phyloP scores from a whole-genome alignment of 1,284 basidiomycete species.

The Acaromyces ingoldii region DNA sequence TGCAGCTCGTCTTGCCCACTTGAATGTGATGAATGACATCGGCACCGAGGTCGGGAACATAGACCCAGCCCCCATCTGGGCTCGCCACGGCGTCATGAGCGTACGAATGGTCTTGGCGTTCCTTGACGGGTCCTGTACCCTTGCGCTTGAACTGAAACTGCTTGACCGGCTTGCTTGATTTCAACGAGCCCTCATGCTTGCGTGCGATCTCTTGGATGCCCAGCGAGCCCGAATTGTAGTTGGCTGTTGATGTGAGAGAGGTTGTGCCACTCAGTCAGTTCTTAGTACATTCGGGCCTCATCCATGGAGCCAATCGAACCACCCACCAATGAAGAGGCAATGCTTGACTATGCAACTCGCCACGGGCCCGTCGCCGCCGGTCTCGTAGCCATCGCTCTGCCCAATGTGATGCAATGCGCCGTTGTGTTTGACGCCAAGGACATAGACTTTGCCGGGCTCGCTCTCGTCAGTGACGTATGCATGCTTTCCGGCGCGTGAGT shows the following conservation, averaged over 20 bases:
- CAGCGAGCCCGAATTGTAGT: slow-evolving; percentile 22
- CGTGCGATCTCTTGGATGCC: slow-evolving; percentile 14
- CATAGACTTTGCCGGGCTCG: not conserved
- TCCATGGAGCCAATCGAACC: not conserved
- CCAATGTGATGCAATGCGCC: not conserved
- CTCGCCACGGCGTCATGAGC: slow-evolving; percentile 30
- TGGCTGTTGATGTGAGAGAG: too few relatives aligned
- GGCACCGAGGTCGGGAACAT: slow-evolving; percentile 33
- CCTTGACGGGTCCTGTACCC: slow-evolving; percentile 25
- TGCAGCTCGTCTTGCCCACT: not conserved
- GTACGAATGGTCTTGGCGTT: slow-evolving; percentile 33
- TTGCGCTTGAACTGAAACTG: slow-evolving; percentile 20
- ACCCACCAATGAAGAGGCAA: slow-evolving; percentile 7
- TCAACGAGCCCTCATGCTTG: not conserved
- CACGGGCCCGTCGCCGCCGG: slow-evolving; percentile 8
- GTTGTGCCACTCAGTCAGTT: not conserved
- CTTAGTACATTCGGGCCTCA: not conserved
- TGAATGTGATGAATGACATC: slow-evolving; percentile 30
- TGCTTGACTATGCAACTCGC: slow-evolving; percentile 7
- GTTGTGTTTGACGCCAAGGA: not conserved
- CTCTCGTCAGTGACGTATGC: not conserved
- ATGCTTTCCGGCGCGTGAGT: not conserved
- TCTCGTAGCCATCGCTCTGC: not conserved
- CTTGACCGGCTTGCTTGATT: not conserved
- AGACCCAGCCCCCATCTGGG: slow-evolving; percentile 27